These are phyloP conservation scores for Crucibulum parvulum DNA, from an alignment of 1,284 basidiomycete genomes.

Conservation along the genomic window DNA sequence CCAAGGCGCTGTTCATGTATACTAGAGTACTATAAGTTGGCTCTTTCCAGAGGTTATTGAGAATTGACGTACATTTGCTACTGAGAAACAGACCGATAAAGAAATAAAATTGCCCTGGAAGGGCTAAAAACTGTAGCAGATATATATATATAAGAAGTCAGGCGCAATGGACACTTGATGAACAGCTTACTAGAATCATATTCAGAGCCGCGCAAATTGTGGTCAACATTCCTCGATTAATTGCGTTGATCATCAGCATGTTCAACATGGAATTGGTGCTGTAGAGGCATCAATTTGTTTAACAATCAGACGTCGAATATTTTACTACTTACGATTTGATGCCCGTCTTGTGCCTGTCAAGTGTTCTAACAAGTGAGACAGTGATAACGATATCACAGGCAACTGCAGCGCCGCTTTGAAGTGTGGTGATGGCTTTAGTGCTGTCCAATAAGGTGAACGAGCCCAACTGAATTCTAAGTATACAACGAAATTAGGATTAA, in stretches of 20 bases:
- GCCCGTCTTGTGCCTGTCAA: conserved; percentile 14
- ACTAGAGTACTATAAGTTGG: conserved; percentile 8
- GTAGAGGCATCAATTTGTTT: background rate
- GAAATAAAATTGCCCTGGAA: conserved; percentile 28
- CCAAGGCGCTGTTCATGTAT: conserved; percentile 33
- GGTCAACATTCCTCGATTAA: conserved; percentile 29
- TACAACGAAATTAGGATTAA: background rate
- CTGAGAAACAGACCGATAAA: conserved; percentile 24
- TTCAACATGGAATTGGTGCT: conserved; percentile 26
- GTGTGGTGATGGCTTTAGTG: conserved; percentile 15
- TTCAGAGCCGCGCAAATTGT: conserved; percentile 22
- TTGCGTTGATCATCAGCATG: conserved; percentile 22
- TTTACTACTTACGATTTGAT: conserved; percentile 14
- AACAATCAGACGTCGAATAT: background rate
- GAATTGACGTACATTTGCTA: conserved; percentile 22
- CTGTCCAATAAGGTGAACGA: conserved; percentile 1
- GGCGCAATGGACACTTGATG: background rate
- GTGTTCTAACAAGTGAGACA: conserved; percentile 11
- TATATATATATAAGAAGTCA: background rate
- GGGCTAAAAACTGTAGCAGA: conserved; percentile 19
- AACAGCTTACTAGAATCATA: conserved; percentile 20
- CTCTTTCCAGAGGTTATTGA: background rate
- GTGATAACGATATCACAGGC: conserved; percentile 25
- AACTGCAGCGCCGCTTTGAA: conserved; percentile 15
- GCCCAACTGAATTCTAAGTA: background rate